Percentiles rank a stretch among this genome's conserved stretches.
phyloP scores from a whole-genome alignment of 768 basidiomycete genomes.

The Naematelia aurantialba region DNA sequence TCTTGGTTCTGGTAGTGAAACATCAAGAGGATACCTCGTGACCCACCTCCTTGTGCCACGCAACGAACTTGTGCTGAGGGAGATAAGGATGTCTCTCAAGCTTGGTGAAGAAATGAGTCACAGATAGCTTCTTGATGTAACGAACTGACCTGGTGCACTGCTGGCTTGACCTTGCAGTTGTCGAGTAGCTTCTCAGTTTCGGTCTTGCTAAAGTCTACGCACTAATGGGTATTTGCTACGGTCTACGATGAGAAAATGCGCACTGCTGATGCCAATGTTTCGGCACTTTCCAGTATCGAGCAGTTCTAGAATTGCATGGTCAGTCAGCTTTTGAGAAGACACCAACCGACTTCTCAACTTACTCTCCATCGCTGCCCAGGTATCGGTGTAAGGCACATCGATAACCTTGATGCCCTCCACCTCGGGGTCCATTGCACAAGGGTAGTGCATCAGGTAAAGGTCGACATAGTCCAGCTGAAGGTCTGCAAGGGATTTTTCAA shows the following conservation, averaged over 20 bases:
- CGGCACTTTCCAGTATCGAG: conserved; percentile 71
- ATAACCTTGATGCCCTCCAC: conserved; percentile 53
- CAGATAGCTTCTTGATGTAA: too few relatives aligned
- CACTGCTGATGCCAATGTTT: conserved; percentile 73
- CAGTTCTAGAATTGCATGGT: too few relatives aligned
- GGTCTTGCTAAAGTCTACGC: conserved; percentile 59
- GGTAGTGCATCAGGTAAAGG: conserved; percentile 77
- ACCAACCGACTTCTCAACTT: conserved; percentile 67
- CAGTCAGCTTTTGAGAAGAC: too few relatives aligned
- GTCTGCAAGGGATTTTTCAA: conserved; percentile 56
- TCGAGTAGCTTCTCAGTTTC: conserved; percentile 45
- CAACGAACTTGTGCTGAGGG: conserved; percentile 13
- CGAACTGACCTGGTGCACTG: conserved; percentile 15
- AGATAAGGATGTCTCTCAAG: conserved; percentile 18
- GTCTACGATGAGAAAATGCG: neutral
- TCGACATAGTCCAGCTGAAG: conserved; percentile 60
- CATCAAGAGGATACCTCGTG: too few relatives aligned
- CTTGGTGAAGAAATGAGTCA: too few relatives aligned
- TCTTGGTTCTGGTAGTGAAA: neutral
- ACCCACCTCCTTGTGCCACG: conserved; percentile 15
- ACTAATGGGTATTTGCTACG: neutral
- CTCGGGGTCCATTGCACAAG: conserved; percentile 48
- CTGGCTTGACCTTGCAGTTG: conserved; percentile 14
- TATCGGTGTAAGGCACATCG: conserved; percentile 52
- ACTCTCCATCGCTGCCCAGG: conserved; percentile 77